Conservation (phyloP, 129 eudicot genomes). For the Chrysanthemum seticuspe region DNA sequence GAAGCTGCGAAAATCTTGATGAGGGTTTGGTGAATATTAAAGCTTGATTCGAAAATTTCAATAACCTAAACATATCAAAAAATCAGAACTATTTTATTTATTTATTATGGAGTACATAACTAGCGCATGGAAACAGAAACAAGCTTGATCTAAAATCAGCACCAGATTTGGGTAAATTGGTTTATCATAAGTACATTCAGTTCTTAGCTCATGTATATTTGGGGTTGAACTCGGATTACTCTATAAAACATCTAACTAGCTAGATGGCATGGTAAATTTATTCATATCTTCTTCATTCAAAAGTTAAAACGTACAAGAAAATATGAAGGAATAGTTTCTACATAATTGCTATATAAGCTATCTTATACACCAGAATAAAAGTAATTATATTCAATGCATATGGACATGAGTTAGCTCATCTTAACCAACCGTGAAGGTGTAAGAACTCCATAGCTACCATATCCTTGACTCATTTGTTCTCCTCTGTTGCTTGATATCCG, state of each 20-base stretch:
- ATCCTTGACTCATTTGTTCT: constrained; percentile 34
- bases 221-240: neutral
- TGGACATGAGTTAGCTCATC: constrained; percentile 13
- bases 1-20: too few relatives aligned
- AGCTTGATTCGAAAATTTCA: too few relatives aligned
- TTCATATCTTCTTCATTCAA: neutral
- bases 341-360: neutral
- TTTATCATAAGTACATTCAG: too few relatives aligned
- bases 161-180: too few relatives aligned
- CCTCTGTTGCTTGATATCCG: constrained; percentile 20
- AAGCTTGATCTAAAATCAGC: too few relatives aligned
- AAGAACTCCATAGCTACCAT: constrained; percentile 38
- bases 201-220: neutral
- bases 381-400: neutral
- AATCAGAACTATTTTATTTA: too few relatives aligned
- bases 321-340: neutral
- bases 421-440: constrained; percentile 52
- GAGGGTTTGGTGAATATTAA: too few relatives aligned
- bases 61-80: too few relatives aligned
- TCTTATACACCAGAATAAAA: neutral
- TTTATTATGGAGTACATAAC: too few relatives aligned
- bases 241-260: too few relatives aligned
- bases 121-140: too few relatives aligned
- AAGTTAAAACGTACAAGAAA: neutral
- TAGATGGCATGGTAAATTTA: neutral